Evolutionary conservation across 768 basidiomycete genomes (phyloP), one percentile per base, ranked within the genome.

Genomic region (Russula foetens): DNA sequence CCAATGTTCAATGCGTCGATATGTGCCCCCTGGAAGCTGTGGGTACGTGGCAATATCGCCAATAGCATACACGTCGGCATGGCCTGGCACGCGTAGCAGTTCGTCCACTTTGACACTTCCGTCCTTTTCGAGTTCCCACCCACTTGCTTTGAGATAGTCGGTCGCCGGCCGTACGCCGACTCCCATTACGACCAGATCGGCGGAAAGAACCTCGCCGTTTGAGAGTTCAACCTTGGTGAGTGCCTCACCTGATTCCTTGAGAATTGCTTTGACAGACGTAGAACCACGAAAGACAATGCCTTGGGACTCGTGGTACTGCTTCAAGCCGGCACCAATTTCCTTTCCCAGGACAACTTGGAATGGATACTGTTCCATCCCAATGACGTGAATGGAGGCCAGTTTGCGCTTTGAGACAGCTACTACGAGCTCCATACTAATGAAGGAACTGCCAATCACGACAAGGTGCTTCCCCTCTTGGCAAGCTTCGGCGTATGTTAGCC

Each of bases 351-450:
- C 80, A n/a, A 72, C 70, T 68, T 92, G 84, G 70, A 95, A 93
- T 0, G 94, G 94, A 61, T 79, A 78, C 55, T 84, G 79, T 66
- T 89, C 88, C 84, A 85, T 85, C 2, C 92, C 92, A 55, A 97
- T 81, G 62, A 96, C 85, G 63, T 90, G 84, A 46, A 94, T 85
- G 31, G 85, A 87, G 14, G 86, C 86, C 23, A 92, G 84, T 65
- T 87, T 86, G 55, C 88, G 84, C 66, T 84, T 84, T 8, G 82
- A 72, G 2, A 88, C 73, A 0, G 90, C 88, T n/a, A 76, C 79
- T 7, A 91, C 90, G n/a, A 92, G 76, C 71, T 94, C 90, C 91
- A 97, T 91, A 58, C 88, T 84, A 67, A 97, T 97, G 75, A 95
- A 97, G 15, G 88, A 90, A 52, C 85, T 88, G 2, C 94, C 94